A percentile compares a stretch with the other conserved stretches of the same genome.
phyloP scores from a whole-genome alignment of 805 yeast genomes.

The Suhomyces kilbournensis region DNA sequence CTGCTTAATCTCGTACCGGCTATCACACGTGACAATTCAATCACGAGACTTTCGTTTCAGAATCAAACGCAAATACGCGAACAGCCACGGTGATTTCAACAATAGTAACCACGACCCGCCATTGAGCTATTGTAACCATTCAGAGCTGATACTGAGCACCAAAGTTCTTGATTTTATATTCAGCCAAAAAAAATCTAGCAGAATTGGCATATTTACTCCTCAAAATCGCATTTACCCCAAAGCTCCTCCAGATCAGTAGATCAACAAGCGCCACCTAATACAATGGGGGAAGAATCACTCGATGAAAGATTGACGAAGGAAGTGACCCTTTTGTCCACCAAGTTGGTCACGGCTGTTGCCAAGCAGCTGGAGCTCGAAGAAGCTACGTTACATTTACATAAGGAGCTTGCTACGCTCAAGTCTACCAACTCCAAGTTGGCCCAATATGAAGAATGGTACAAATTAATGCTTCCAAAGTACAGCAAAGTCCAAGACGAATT shows the following conservation, averaged over 20 bases:
- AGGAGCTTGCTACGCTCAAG: slow-evolving; percentile 31
- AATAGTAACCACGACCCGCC: not conserved
- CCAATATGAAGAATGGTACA: slow-evolving; percentile 20
- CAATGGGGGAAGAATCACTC: slow-evolving; percentile 11
- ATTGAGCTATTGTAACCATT: not conserved
- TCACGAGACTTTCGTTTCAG: not conserved
- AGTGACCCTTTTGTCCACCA: slow-evolving; percentile 56
- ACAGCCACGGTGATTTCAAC: not conserved
- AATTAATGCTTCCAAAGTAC: slow-evolving; percentile 28
- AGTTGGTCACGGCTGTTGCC: slow-evolving; percentile 57
- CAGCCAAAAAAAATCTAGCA: not conserved
- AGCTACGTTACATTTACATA: slow-evolving; percentile 36
- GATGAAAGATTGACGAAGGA: slow-evolving; percentile 49
- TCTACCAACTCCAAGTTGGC: slow-evolving; percentile 20
- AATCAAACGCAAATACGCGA: not conserved
- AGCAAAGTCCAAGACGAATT: slow-evolving; percentile 26
- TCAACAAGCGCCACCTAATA: not conserved
- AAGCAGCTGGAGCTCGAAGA: slow-evolving; percentile 57
- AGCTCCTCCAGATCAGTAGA: not conserved
- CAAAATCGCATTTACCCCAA: not conserved
- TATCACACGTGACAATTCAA: not conserved
- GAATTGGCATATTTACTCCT: not conserved
- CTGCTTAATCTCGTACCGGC: not conserved
- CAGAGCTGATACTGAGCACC: not conserved
- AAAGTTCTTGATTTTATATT: not conserved